Conservation (phyloP, 2,329 filamentous ascomycete species). For the Zymoseptoria brevis region DNA sequence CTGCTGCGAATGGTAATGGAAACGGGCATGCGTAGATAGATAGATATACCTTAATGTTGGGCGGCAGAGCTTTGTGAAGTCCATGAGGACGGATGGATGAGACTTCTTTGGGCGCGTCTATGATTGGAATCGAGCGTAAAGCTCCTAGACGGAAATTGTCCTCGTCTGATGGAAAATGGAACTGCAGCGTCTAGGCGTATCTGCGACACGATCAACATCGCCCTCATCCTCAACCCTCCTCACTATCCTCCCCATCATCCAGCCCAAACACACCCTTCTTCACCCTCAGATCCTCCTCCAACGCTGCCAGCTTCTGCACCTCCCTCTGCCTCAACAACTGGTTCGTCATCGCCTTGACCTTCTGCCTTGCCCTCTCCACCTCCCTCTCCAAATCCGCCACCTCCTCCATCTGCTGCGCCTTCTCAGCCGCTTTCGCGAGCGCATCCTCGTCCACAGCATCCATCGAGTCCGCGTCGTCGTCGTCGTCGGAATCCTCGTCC, state of each 20-base stretch:
- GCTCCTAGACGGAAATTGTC: background rate
- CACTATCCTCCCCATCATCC: slow-evolving; percentile 24
- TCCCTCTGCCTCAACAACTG: slow-evolving; percentile 44
- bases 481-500: slow-evolving; percentile 40
- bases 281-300: slow-evolving; percentile 47
- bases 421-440: slow-evolving; percentile 39
- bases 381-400: slow-evolving; percentile 48
- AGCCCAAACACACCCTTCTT: slow-evolving; percentile 41
- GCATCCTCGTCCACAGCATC: slow-evolving; percentile 47
- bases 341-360: slow-evolving; percentile 35
- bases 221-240: slow-evolving; percentile 2
- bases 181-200: background rate
- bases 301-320: slow-evolving; percentile 41
- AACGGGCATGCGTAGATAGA: slow-evolving; percentile 9
- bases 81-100: background rate
- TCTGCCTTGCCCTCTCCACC: slow-evolving; percentile 34
- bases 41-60: background rate
- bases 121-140: background rate
- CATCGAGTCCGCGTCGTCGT: slow-evolving; percentile 36
- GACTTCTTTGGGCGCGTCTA: background rate
- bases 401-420: slow-evolving; percentile 44
- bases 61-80: too few relatives aligned
- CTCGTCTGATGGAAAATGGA: background rate
- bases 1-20: slow-evolving; percentile 36
- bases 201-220: background rate